These are phyloP conservation scores for Phytopythium cucurbitacearum DNA, from an alignment of 352 stramenopile species.

Conservation along the genomic window DNA sequence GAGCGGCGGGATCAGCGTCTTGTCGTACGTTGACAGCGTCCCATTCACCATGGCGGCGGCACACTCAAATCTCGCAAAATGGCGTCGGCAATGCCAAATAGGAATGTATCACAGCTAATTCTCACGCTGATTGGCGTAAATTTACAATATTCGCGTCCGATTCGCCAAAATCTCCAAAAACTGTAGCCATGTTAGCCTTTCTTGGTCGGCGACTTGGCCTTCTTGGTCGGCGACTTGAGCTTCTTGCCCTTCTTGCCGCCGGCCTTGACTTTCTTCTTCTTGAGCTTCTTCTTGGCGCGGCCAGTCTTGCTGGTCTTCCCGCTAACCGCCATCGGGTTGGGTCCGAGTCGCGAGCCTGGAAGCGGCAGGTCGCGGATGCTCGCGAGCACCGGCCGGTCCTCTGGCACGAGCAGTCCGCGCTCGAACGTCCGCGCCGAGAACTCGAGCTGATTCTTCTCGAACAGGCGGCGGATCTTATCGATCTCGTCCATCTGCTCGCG, in stretches of 20 bases:
- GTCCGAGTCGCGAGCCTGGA: slow-evolving; percentile 32
- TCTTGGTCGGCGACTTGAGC: slow-evolving; percentile 26
- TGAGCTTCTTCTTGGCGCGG: slow-evolving; percentile 40
- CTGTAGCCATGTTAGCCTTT: slow-evolving; percentile 31
- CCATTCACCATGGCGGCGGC: background rate
- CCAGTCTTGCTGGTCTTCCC: slow-evolving; percentile 27
- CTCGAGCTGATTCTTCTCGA: slow-evolving; percentile 44
- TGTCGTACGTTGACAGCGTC: slow-evolving; percentile 80
- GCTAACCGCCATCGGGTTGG: slow-evolving; percentile 39
- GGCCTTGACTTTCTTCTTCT: slow-evolving; percentile 38
- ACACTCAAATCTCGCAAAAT: background rate
- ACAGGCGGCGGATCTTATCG: slow-evolving; percentile 58
- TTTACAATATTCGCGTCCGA: background rate
- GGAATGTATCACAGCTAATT: background rate
- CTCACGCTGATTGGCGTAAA: background rate
- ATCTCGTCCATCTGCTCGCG: slow-evolving; percentile 51
- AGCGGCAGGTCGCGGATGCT: slow-evolving; percentile 53
- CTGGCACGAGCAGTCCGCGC: slow-evolving; percentile 49
- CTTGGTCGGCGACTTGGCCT: slow-evolving; percentile 49
- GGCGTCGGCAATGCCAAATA: background rate
- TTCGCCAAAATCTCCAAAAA: slow-evolving; percentile 8
- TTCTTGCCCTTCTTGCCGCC: slow-evolving; percentile 26
- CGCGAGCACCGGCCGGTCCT: slow-evolving; percentile 45
- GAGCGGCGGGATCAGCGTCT: slow-evolving; percentile 84
- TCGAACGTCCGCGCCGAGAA: slow-evolving; percentile 38